These are phyloP conservation scores for Acer negundo DNA, from an alignment of 345 rosid genomes.

Conservation along the genomic window DNA sequence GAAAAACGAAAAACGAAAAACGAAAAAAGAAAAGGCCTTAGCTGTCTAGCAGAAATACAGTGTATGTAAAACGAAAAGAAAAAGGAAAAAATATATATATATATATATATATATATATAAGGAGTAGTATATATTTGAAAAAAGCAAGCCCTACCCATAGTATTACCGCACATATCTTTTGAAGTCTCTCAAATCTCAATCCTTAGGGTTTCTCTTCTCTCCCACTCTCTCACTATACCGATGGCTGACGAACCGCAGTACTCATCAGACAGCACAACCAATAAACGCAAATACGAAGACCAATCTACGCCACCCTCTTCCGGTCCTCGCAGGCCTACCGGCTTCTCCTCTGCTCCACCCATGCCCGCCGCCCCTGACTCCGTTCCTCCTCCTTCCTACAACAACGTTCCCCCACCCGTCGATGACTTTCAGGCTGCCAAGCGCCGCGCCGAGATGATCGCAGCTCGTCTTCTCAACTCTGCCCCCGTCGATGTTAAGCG, in stretches of 20 bases:
- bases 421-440: conserved; percentile 88
- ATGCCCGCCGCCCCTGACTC: conserved; percentile 50
- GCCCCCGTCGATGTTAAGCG: conserved; percentile 70
- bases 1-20: too few species aligned
- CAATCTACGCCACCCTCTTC: conserved; percentile 54
- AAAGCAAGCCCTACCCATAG: background rate
- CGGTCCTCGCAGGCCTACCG: conserved; percentile 62
- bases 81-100: too few species aligned
- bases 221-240: background rate
- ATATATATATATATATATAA: too few species aligned
- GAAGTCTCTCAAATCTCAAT: background rate
- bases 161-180: background rate
- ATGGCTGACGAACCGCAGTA: conserved; percentile 99
- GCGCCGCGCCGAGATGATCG: conserved; percentile 90
- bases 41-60: too few species aligned
- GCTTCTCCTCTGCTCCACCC: conserved; percentile 72
- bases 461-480: conserved; percentile 69
- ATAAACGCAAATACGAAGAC: conserved; percentile 94
- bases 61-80: too few species aligned
- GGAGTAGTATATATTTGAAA: background rate
- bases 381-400: conserved; percentile 53
- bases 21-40: too few species aligned
- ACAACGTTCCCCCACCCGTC: conserved; percentile 73
- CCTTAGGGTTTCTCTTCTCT: conserved; percentile 61
- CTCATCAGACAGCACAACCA: conserved; percentile 52